Conservation (phyloP, 2,329 filamentous ascomycete species). For the Diaporthe sp. region DNA sequence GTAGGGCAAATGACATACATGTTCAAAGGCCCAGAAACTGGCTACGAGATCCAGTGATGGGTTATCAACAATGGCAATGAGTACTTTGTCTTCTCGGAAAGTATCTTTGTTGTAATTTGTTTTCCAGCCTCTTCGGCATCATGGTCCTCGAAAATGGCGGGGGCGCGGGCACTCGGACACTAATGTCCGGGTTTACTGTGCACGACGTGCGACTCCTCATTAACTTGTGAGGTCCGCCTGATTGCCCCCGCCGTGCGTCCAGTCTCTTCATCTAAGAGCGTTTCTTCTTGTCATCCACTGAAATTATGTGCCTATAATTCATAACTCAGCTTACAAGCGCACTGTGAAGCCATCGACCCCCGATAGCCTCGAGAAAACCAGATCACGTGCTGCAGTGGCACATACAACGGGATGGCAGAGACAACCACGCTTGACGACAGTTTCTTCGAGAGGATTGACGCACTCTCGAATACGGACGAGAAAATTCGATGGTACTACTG, state of each 20-base stretch:
- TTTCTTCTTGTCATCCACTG: too few relatives aligned
- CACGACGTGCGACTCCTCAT: background rate
- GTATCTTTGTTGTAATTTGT: background rate
- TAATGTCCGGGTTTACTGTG: background rate
- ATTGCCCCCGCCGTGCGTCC: background rate
- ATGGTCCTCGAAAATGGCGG: background rate
- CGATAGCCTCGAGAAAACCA: background rate
- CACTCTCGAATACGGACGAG: background rate
- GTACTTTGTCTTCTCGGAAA: background rate
- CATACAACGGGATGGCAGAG: background rate
- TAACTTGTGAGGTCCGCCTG: background rate
- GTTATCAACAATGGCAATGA: background rate
- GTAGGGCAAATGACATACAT: slow-evolving; percentile 1
- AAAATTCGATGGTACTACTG: slow-evolving; percentile 12
- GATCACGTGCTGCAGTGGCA: background rate
- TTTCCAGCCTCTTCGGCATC: background rate
- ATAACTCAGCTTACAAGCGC: background rate
- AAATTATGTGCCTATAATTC: background rate
- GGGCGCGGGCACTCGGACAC: background rate
- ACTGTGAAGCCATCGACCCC: background rate
- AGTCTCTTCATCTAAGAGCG: background rate
- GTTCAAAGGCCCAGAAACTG: too few relatives aligned
- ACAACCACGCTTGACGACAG: background rate
- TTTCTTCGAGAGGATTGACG: background rate
- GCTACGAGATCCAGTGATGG: background rate